Evolutionary conservation across 1,284 basidiomycete genomes (phyloP).

Genomic region (Pisolithus thermaeus): DNA sequence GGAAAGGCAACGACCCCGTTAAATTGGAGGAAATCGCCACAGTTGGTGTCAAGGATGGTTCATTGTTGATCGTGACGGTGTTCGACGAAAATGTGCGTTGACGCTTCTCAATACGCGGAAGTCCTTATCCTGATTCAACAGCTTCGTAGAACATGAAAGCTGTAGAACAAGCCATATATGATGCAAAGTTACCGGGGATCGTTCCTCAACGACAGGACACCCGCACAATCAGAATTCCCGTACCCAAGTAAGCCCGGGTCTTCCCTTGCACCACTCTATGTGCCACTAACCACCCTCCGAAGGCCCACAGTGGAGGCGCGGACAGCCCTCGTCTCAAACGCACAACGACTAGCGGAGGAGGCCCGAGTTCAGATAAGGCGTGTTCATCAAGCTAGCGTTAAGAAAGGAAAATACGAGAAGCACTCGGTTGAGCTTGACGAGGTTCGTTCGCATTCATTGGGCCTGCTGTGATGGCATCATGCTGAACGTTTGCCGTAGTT

Average conservation of each 20-base stretch:
- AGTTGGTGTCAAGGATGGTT: constrained; percentile 71
- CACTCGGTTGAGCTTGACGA: constrained; percentile 61
- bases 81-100: constrained; percentile 66
- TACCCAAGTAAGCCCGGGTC: constrained; percentile 59
- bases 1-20: constrained; percentile 30
- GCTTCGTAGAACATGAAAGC: constrained; percentile 61
- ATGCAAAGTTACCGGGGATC: constrained; percentile 63
- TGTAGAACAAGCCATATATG: constrained; percentile 66
- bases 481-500: constrained; percentile 41
- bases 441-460: constrained; percentile 31
- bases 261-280: not conserved
- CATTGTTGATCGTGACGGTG: constrained; percentile 61
- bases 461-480: not conserved
- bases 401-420: constrained; percentile 63
- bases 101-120: constrained; percentile 4
- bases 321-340: constrained; percentile 44
- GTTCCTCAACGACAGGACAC: constrained; percentile 64
- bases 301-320: constrained; percentile 75
- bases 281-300: not conserved
- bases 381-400: constrained; percentile 56
- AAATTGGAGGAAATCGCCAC: constrained; percentile 67
- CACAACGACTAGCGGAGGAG: constrained; percentile 60
- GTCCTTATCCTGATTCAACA: constrained; percentile 5
- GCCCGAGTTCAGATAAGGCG: constrained; percentile 67
- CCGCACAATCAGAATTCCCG: constrained; percentile 68